Conservation (phyloP, 2,329 filamentous ascomycete genomes). For the Tolypocladium ophioglossoides region DNA sequence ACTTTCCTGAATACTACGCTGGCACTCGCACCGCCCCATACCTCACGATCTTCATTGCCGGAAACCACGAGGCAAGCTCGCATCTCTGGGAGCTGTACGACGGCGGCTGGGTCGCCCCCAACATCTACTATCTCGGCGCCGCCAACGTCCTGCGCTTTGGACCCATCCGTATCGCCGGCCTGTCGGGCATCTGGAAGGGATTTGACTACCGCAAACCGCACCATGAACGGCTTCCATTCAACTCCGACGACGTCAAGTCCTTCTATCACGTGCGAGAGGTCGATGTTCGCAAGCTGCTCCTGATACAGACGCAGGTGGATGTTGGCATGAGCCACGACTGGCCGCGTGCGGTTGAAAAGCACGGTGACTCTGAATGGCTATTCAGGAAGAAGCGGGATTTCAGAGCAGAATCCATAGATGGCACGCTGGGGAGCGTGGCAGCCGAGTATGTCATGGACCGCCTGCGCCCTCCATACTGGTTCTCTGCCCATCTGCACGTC, state of each 20-base stretch:
- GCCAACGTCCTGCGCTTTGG: constrained; percentile 82
- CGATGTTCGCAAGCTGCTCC: constrained; percentile 81
- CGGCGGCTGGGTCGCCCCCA: constrained; percentile 92
- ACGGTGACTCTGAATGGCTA: constrained; percentile 58
- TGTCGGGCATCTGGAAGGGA: constrained; percentile 93
- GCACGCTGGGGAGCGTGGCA: constrained; percentile 68
- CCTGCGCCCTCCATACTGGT: constrained; percentile 79
- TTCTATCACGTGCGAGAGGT: constrained; percentile 87
- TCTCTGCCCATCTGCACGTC: constrained; percentile 85
- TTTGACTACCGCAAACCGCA: constrained; percentile 79
- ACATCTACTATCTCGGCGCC: constrained; percentile 94
- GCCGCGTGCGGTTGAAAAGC: constrained; percentile 73
- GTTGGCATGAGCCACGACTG: constrained; percentile 92
- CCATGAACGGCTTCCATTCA: constrained; percentile 79
- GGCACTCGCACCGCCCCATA: constrained; percentile 70
- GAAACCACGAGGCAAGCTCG: constrained; percentile 90
- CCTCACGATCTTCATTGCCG: constrained; percentile 83
- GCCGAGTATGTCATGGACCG: constrained; percentile 73
- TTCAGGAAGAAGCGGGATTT: constrained; percentile 69
- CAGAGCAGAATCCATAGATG: constrained; percentile 61
- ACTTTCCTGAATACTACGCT: constrained; percentile 92
- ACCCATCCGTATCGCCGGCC: constrained; percentile 73
- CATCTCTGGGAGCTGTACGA: constrained; percentile 90
- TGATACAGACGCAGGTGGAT: constrained; percentile 79
- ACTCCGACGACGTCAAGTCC: constrained; percentile 60